Evolutionary conservation across 2,329 filamentous ascomycete species (phyloP).

Genomic region (Septoria petroselini): DNA sequence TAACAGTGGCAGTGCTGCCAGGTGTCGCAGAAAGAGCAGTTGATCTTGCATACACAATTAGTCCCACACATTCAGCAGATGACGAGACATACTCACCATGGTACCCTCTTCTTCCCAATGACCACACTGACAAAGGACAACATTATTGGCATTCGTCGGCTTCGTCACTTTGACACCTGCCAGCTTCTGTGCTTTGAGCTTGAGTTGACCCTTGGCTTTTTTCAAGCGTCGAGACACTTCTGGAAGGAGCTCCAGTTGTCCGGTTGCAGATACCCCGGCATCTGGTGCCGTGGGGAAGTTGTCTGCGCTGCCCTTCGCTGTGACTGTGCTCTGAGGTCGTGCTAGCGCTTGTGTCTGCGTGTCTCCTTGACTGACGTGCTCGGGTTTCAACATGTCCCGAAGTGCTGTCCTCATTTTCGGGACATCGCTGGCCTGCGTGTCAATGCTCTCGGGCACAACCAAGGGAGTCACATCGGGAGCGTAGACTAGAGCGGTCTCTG

Average conservation of each 20-base stretch:
- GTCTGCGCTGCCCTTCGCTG: conserved; percentile 3
- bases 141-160: conserved; percentile 18
- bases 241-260: conserved; percentile 19
- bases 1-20: conserved; percentile 50
- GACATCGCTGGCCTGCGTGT: conserved; percentile 28
- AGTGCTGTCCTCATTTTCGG: conserved; percentile 30
- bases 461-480: neutral
- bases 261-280: neutral
- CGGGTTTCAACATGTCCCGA: conserved; percentile 31
- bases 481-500: neutral
- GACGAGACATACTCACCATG: conserved; percentile 40
- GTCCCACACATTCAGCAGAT: neutral
- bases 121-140: conserved; percentile 45
- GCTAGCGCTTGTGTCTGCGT: conserved; percentile 31
- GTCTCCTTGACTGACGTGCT: conserved; percentile 35
- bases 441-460: conserved; percentile 12
- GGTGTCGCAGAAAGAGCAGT: conserved; percentile 45
- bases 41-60: conserved; percentile 36
- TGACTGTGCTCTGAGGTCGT: neutral
- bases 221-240: conserved; percentile 15
- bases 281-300: neutral
- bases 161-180: conserved; percentile 16
- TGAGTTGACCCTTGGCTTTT: conserved; percentile 15
- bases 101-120: conserved; percentile 40
- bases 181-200: conserved; percentile 19